A percentile compares a stretch with the other conserved stretches of the same genome.
Evolutionary conservation across 2,329 filamentous ascomycete genomes (phyloP).

Genomic region (Beauveria sp.): DNA sequence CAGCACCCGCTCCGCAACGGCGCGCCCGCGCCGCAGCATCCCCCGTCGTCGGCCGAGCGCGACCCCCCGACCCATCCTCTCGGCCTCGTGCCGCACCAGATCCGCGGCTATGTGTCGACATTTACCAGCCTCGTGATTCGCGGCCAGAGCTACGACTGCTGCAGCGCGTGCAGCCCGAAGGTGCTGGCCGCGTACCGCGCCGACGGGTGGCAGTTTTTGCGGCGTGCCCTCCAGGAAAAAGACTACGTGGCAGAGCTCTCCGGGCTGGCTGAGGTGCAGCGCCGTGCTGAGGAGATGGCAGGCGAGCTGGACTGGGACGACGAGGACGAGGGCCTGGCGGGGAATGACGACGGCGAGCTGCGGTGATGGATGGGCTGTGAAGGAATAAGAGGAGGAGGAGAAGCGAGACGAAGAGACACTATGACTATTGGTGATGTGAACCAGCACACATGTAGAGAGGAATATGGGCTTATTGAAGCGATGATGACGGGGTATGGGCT

Average conservation of each 20-base stretch:
- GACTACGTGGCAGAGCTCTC: slow-evolving; percentile 74
- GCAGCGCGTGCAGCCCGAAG: slow-evolving; percentile 68
- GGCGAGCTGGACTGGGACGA: slow-evolving; percentile 54
- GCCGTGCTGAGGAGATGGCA: slow-evolving; percentile 44
- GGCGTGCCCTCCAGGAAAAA: slow-evolving; percentile 63
- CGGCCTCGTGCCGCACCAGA: slow-evolving; percentile 69
- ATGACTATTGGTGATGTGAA: background rate
- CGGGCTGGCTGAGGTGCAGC: slow-evolving; percentile 65
- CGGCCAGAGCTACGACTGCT: slow-evolving; percentile 70
- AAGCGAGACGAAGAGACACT: too few relatives aligned
- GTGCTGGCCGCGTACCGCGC: slow-evolving; percentile 60
- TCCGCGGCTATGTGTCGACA: slow-evolving; percentile 67
- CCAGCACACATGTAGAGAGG: background rate
- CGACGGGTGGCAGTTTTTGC: slow-evolving; percentile 71
- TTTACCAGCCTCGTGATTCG: slow-evolving; percentile 69
- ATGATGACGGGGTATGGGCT: background rate
- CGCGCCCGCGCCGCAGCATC: slow-evolving; percentile 47
- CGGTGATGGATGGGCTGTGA: slow-evolving; percentile 21
- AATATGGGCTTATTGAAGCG: background rate
- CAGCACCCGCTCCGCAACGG: slow-evolving; percentile 72
- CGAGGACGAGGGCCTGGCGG: slow-evolving; percentile 41
- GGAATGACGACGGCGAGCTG: slow-evolving; percentile 41
- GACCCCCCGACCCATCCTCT: slow-evolving; percentile 53
- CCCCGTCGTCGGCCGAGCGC: slow-evolving; percentile 34
- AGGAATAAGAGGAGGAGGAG: too few relatives aligned